A percentile compares a stretch with the other conserved stretches of the same genome.
phyloP scores from a whole-genome alignment of 2,329 filamentous ascomycete genomes.

The Nothophaeocryptopus gaeumannii region DNA sequence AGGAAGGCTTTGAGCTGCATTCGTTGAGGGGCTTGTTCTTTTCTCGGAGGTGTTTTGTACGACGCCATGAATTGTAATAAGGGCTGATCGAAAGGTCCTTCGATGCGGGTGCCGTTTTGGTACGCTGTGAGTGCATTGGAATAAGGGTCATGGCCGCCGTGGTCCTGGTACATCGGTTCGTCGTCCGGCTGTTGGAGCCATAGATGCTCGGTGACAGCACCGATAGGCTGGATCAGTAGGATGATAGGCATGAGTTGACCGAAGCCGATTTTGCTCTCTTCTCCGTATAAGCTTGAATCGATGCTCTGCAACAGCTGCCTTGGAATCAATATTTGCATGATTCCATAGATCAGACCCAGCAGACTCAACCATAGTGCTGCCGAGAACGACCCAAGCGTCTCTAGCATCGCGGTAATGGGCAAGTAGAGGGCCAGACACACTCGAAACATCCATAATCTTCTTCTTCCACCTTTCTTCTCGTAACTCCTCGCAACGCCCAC shows the following conservation, averaged over 20 bases:
- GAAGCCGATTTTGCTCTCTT: slow-evolving; percentile 19
- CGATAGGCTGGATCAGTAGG: slow-evolving; percentile 25
- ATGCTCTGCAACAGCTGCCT: slow-evolving; percentile 14
- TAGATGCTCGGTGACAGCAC: slow-evolving; percentile 21
- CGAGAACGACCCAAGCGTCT: slow-evolving; percentile 25
- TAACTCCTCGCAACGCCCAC: slow-evolving; percentile 12
- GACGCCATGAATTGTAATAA: slow-evolving; percentile 17
- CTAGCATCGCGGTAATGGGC: slow-evolving; percentile 15
- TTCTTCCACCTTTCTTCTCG: slow-evolving; percentile 1
- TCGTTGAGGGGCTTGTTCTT: slow-evolving; percentile 9
- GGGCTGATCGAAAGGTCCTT: slow-evolving; percentile 3
- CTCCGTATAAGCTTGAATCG: slow-evolving; percentile 2
- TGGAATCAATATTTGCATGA: slow-evolving; percentile 26
- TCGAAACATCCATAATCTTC: slow-evolving; percentile 15
- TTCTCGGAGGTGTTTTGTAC: slow-evolving; percentile 10
- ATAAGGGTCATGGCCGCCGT: slow-evolving; percentile 10
- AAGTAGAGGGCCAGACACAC: slow-evolving; percentile 15
- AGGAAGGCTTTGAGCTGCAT: slow-evolving; percentile 19
- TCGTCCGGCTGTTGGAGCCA: slow-evolving; percentile 10
- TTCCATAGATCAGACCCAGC: slow-evolving; percentile 26
- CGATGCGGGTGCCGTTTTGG: neutral
- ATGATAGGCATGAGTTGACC: slow-evolving; percentile 29
- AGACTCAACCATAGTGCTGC: slow-evolving; percentile 24
- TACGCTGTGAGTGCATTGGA: slow-evolving; percentile 1
- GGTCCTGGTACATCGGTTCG: slow-evolving; percentile 10